A percentile compares a stretch with the other conserved stretches of the same genome.
These are phyloP conservation scores for Fusarium hostae DNA, from an alignment of 2,329 filamentous ascomycete species.

Conservation along the genomic window DNA sequence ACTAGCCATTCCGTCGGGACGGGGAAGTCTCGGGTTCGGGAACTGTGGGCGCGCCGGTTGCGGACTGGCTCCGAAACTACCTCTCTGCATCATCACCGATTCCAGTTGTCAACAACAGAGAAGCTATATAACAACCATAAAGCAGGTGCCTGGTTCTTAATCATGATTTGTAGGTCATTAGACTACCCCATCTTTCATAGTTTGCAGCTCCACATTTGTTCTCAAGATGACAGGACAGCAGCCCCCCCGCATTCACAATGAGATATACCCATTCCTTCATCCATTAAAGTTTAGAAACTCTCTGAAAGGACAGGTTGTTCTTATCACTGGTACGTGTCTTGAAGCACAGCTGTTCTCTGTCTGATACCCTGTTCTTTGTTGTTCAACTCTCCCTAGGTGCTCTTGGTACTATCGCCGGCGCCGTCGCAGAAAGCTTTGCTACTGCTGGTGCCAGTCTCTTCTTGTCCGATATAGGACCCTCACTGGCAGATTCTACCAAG, in stretches of 20 bases:
- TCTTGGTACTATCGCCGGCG: not conserved
- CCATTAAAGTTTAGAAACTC: not conserved
- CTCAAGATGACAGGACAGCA: not conserved
- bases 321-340: not conserved
- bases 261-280: not conserved
- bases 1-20: fast-evolving
- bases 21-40: no score
- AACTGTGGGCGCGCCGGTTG: not conserved
- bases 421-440: not conserved
- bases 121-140: fast-evolving
- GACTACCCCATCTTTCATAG: not conserved
- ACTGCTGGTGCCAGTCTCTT: not conserved
- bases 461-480: not conserved
- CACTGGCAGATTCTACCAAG: not conserved
- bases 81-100: fast-evolving
- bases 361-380: not conserved
- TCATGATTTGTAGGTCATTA: no score
- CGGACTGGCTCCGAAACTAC: not conserved
- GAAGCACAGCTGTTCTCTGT: not conserved
- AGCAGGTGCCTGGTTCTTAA: not conserved
- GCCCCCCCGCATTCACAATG: not conserved
- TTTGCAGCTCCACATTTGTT: not conserved
- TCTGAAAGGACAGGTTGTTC: not conserved
- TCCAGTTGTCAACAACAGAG: fast-evolving
- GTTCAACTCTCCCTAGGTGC: not conserved